phyloP scores from a whole-genome alignment of 2,329 filamentous ascomycete genomes.

The Penicillium concentricum region DNA sequence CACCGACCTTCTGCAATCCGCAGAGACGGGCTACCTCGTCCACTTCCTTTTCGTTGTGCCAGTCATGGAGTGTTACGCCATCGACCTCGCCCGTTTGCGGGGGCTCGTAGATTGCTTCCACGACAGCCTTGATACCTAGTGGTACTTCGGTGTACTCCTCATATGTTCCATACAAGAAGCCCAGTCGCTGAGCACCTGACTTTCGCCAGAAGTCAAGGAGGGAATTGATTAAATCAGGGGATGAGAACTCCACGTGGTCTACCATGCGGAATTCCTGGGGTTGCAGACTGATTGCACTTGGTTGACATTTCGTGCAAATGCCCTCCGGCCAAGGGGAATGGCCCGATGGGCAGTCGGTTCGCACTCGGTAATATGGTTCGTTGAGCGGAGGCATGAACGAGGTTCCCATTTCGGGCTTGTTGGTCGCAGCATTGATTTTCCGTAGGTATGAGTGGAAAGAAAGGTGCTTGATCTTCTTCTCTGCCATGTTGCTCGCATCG shows the following conservation, averaged over 20 bases:
- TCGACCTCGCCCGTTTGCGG: conserved; percentile 88
- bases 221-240: conserved; percentile 78
- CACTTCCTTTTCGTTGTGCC: conserved; percentile 80
- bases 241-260: conserved; percentile 95
- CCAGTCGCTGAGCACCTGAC: conserved; percentile 78
- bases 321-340: conserved; percentile 93
- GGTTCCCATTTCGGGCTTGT: conserved; percentile 88
- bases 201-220: conserved; percentile 90
- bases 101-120: conserved; percentile 95
- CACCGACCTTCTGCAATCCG: conserved; percentile 82
- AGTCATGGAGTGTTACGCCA: conserved; percentile 79
- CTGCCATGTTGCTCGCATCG: conserved; percentile 78
- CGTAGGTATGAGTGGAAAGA: conserved; percentile 93
- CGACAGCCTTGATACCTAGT: conserved; percentile 88
- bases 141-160: conserved; percentile 90
- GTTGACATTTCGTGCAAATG: conserved; percentile 97
- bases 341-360: conserved; percentile 83
- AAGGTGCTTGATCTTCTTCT: conserved; percentile 98
- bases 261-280: conserved; percentile 95
- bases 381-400: conserved; percentile 95
- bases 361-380: conserved; percentile 90
- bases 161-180: conserved; percentile 88
- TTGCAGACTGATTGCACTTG: conserved; percentile 92
- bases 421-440: conserved; percentile 94
- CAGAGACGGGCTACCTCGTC: conserved; percentile 78